phyloP scores from a whole-genome alignment of 2,329 filamentous ascomycete genomes.

The Sarocladium strictum region DNA sequence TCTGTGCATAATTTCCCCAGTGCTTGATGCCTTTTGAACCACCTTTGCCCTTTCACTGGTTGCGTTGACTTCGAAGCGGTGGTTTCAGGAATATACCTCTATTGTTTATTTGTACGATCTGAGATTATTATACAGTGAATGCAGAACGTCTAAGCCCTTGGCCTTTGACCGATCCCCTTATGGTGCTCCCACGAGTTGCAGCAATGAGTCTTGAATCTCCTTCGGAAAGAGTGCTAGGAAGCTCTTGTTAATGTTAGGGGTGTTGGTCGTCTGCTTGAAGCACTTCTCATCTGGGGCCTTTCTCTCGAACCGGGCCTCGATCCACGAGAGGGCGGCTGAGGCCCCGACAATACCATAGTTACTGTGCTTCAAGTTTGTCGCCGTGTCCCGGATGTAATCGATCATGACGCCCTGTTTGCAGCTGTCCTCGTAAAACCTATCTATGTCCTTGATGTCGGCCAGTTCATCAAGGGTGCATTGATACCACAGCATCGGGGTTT shows the following conservation, averaged over 20 bases:
- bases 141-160: too few species aligned
- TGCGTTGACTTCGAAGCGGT: too few species aligned
- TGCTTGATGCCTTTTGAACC: too few species aligned
- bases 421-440: neutral
- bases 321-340: neutral
- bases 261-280: neutral
- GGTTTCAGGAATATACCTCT: too few species aligned
- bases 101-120: too few species aligned
- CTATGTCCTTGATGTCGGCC: neutral
- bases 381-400: neutral
- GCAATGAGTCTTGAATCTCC: neutral
- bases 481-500: constrained; percentile 1
- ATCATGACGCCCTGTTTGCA: neutral
- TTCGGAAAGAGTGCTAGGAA: neutral
- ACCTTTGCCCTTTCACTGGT: too few species aligned
- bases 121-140: too few species aligned
- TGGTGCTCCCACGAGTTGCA: neutral
- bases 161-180: too few species aligned
- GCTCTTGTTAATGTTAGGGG: neutral
- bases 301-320: neutral
- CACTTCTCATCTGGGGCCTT: neutral
- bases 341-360: constrained; percentile 1
- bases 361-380: neutral
- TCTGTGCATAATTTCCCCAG: too few species aligned
- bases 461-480: neutral